Percentiles rank a stretch among this genome's conserved stretches.
Conservation (phyloP, 2,329 filamentous ascomycete genomes). For the Fusarium musae region DNA sequence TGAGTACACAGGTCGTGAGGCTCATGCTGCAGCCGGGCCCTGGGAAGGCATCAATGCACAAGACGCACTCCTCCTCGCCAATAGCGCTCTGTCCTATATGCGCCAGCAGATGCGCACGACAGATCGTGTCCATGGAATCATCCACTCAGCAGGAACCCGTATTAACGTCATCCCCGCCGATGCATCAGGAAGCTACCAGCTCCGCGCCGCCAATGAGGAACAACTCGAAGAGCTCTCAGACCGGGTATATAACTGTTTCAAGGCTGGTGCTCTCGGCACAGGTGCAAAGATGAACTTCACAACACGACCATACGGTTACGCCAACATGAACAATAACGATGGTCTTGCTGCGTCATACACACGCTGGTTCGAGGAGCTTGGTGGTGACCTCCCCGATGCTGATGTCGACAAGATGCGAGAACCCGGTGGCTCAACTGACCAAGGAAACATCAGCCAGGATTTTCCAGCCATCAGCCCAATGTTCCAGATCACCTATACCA, state of each 20-base stretch:
- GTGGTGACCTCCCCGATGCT: slow-evolving; percentile 39
- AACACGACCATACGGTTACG: slow-evolving; percentile 45
- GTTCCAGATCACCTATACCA: slow-evolving; percentile 43
- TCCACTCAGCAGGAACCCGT: slow-evolving; percentile 27
- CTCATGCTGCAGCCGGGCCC: slow-evolving; percentile 30
- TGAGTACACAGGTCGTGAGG: slow-evolving; percentile 23
- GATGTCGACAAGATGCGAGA: slow-evolving; percentile 42
- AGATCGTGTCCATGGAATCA: slow-evolving; percentile 36
- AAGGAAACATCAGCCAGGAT: slow-evolving; percentile 47
- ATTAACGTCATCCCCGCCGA: slow-evolving; percentile 52
- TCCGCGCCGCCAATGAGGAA: slow-evolving; percentile 59
- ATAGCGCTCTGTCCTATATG: slow-evolving; percentile 30
- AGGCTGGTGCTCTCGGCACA: slow-evolving; percentile 46
- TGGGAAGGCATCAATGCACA: slow-evolving; percentile 39
- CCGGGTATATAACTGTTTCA: slow-evolving; percentile 42
- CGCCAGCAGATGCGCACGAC: slow-evolving; percentile 35
- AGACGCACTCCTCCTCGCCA: slow-evolving; percentile 36
- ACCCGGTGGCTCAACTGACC: slow-evolving; percentile 43
- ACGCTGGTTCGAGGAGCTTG: slow-evolving; percentile 38
- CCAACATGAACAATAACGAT: slow-evolving; percentile 48
- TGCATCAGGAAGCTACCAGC: slow-evolving; percentile 67
- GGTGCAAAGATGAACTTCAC: slow-evolving; percentile 52
- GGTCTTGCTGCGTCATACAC: slow-evolving; percentile 40
- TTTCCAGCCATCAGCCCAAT: slow-evolving; percentile 43
- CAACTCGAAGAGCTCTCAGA: slow-evolving; percentile 37